Percentiles rank a stretch among this genome's conserved stretches.
These are phyloP conservation scores for Cornus florida DNA, from an alignment of 148 eudicot species.

Conservation along the genomic window DNA sequence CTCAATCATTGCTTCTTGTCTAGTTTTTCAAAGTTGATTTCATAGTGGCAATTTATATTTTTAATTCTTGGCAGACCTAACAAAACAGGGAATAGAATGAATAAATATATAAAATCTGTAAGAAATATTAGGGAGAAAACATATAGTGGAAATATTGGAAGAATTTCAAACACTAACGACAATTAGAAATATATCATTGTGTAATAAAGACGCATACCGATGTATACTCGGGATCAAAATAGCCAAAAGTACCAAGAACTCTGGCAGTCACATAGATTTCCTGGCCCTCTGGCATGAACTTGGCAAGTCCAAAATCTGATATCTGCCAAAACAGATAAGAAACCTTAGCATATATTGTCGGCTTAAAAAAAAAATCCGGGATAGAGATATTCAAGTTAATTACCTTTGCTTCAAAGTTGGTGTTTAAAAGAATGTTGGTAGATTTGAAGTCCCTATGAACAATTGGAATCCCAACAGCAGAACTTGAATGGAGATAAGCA, in stretches of 20 bases:
- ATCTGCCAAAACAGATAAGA: slow-evolving; percentile 40
- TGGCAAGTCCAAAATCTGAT: slow-evolving; percentile 97
- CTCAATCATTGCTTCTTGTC: not conserved
- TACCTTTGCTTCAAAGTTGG: slow-evolving; percentile 89
- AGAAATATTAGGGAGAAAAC: not conserved
- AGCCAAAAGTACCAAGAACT: slow-evolving; percentile 92
- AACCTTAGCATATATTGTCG: not conserved
- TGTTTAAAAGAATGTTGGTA: slow-evolving; percentile 77
- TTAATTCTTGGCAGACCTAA: not conserved
- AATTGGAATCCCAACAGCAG: slow-evolving; percentile 88
- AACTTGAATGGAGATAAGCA: slow-evolving; percentile 90
- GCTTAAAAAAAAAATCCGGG: not conserved
- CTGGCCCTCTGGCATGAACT: slow-evolving; percentile 92
- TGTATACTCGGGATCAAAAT: slow-evolving; percentile 91
- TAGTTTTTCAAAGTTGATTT: not conserved
- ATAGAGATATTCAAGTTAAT: slow-evolving; percentile 1
- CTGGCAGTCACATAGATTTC: slow-evolving; percentile 74
- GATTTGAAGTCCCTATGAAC: slow-evolving; percentile 97
- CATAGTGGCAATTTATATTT: not conserved
- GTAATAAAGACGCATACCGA: slow-evolving; percentile 48
- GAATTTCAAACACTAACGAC: not conserved
- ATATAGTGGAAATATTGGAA: not conserved
- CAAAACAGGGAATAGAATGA: not conserved
- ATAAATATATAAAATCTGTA: not conserved
- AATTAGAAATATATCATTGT: not conserved